Conservation (phyloP, 2,329 filamentous ascomycete genomes). For the Pseudocercospora fuligena region DNA sequence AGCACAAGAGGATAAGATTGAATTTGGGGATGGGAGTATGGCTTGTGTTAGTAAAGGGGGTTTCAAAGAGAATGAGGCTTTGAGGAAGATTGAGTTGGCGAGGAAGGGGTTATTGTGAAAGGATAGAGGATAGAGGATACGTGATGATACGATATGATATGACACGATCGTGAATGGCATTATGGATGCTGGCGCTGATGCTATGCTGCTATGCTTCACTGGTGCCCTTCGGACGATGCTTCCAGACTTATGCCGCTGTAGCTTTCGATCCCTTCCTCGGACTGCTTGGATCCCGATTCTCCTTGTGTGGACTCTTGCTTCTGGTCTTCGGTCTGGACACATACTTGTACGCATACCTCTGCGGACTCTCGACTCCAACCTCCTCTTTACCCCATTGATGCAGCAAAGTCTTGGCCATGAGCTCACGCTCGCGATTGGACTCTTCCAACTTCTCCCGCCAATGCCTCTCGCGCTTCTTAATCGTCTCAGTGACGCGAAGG, state of each 20-base stretch:
- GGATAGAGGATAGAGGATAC: background rate
- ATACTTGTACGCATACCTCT: conserved; percentile 43
- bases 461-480: conserved; percentile 32
- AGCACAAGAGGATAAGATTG: conserved; percentile 66
- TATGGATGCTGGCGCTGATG: background rate
- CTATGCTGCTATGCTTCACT: background rate
- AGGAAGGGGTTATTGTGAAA: conserved; percentile 73
- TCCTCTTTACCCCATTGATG: conserved; percentile 77
- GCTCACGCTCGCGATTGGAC: conserved; percentile 38
- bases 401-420: conserved; percentile 62
- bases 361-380: conserved; percentile 38
- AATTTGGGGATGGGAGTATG: conserved; percentile 74
- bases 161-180: background rate
- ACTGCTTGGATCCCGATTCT: conserved; percentile 18
- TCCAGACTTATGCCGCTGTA: background rate
- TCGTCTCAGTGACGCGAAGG: conserved; percentile 27
- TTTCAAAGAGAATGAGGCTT: conserved; percentile 72
- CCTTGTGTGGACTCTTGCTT: conserved; percentile 16
- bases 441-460: conserved; percentile 33
- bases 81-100: conserved; percentile 77
- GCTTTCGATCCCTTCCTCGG: background rate
- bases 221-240: background rate
- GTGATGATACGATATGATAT: background rate
- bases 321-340: conserved; percentile 6
- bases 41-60: conserved; percentile 78